Conservation (phyloP, 2,329 filamentous ascomycete genomes). For the Purpureocillium takamizusanense region DNA sequence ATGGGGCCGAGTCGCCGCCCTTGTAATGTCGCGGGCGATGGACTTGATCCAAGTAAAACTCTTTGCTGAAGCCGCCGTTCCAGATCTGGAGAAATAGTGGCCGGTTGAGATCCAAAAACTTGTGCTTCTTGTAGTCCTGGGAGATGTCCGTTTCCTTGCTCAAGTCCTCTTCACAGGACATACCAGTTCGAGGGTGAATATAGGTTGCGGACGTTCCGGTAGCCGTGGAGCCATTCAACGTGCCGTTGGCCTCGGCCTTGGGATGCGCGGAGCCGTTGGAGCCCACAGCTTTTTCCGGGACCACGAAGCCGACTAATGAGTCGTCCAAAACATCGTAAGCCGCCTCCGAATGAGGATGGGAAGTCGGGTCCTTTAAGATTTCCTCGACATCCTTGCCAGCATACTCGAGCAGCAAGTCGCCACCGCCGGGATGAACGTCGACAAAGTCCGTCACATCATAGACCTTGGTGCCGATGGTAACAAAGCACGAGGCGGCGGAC, state of each 20-base stretch:
- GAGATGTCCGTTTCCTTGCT: slow-evolving; percentile 71
- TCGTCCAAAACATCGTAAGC: slow-evolving; percentile 97
- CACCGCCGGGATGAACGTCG: slow-evolving; percentile 82
- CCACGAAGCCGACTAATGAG: slow-evolving; percentile 72
- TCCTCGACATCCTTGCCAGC: slow-evolving; percentile 76
- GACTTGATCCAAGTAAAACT: slow-evolving; percentile 96
- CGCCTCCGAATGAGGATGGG: slow-evolving; percentile 79
- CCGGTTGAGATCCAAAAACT: slow-evolving; percentile 82
- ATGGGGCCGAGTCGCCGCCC: slow-evolving; percentile 80
- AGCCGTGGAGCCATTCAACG: slow-evolving; percentile 18
- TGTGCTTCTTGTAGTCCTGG: slow-evolving; percentile 78
- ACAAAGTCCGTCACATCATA: slow-evolving; percentile 93
- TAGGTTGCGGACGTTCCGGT: slow-evolving; percentile 16
- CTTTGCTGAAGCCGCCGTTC: slow-evolving; percentile 78
- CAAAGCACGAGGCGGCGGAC: slow-evolving; percentile 77
- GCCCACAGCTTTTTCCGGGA: slow-evolving; percentile 42
- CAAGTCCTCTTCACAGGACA: slow-evolving; percentile 83
- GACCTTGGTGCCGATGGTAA: slow-evolving; percentile 81
- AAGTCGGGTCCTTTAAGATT: slow-evolving; percentile 74
- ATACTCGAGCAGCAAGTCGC: slow-evolving; percentile 81
- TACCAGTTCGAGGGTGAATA: slow-evolving; percentile 63
- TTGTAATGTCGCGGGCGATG: slow-evolving; percentile 94
- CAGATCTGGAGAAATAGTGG: slow-evolving; percentile 85
- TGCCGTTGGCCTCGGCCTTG: slow-evolving; percentile 5
- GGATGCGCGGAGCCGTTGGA: slow-evolving; percentile 1